Evolutionary conservation across 768 basidiomycete genomes (phyloP).

Genomic region (Megacollybia marginata): DNA sequence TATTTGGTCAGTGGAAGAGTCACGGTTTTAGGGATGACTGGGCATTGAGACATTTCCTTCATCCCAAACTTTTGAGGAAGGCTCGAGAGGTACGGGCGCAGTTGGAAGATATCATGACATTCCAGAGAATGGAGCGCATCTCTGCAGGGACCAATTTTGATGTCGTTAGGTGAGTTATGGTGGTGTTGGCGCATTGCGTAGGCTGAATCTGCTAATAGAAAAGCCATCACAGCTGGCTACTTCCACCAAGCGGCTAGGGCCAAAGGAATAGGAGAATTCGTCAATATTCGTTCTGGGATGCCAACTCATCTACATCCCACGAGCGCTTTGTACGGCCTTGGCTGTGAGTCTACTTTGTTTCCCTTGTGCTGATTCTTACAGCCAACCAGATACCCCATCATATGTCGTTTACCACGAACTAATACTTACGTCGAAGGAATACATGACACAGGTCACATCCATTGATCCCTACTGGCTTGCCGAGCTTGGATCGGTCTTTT

Average conservation of each 20-base stretch:
- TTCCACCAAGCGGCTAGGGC: constrained; percentile 98
- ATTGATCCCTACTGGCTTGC: constrained; percentile 98
- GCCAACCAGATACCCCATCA: constrained; percentile 73
- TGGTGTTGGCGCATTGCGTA: constrained; percentile 24
- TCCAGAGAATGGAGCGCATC: constrained; percentile 92
- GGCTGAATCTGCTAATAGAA: constrained; percentile 30
- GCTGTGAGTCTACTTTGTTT: constrained; percentile 51
- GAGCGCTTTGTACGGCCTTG: constrained; percentile 91
- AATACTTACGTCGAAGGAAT: constrained; percentile 91
- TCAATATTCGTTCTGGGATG: constrained; percentile 90
- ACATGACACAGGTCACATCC: constrained; percentile 99
- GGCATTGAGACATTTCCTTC: constrained; percentile 91
- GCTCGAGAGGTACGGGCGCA: constrained; percentile 92
- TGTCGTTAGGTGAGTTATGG: constrained; percentile 37
- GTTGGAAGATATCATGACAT: constrained; percentile 98
- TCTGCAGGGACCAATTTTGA: constrained; percentile 96
- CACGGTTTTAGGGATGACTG: constrained; percentile 93
- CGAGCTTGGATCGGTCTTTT: constrained; percentile 93
- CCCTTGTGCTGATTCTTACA: constrained; percentile 6
- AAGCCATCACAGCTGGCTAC: constrained; percentile 95
- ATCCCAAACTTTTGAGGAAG: constrained; percentile 93
- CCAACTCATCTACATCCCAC: constrained; percentile 97
- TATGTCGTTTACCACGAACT: constrained; percentile 97
- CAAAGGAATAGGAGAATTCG: constrained; percentile 98
- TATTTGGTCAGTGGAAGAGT: constrained; percentile 97